Base-by-base conservation (phyloP, 805 yeast species). In the Candida koratica region DNA sequence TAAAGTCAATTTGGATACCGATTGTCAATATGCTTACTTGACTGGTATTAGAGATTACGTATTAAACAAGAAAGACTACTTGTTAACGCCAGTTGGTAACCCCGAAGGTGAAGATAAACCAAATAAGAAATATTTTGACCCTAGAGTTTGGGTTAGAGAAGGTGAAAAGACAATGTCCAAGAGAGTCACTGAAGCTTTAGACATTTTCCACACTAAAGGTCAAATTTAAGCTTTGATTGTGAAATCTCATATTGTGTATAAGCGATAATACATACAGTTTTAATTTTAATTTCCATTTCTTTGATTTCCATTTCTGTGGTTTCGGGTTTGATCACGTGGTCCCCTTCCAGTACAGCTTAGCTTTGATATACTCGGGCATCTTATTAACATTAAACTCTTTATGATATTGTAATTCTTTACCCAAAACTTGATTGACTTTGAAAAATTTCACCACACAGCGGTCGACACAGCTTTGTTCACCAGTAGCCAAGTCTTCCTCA, bases 111-210 rank as follows among this genome's bases (percentile, higher is more conserved):
- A 74, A 39, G 97, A 93, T 73, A 85, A 87, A 79, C 98, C 98
- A 75, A 93, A 93, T 90, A 93, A 93, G 89, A 93, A 93, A 77
- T 88, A 73, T 87, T 93, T 87, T 65, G 98, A 93, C 75, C 98
- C 98, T 74, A 90, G 98, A 82, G 97, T 89, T 71, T 93, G 98
- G 98, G 97, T 93, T 52, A 89, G 97, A 80, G 97, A 90, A 75
- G 97, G 98, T 79, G 98, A 93, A 79, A 88, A 88, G 88, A 88
- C 97, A 62, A 90, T 93, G 97, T 52, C 80, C 51, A 71, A 67
- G 52, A 86, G 97, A 81, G 75, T 93, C 59, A 52, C 84, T 45
- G 82, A 79, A 66, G 94, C 95, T 58, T 75, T 93, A 64, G 73
- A 68, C 35, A 73, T 85, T 62, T 93, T 93, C 95, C 88, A 81